Conservation (phyloP, 495 filamentous ascomycete genomes). For the Talaromyces proteolyticus region DNA sequence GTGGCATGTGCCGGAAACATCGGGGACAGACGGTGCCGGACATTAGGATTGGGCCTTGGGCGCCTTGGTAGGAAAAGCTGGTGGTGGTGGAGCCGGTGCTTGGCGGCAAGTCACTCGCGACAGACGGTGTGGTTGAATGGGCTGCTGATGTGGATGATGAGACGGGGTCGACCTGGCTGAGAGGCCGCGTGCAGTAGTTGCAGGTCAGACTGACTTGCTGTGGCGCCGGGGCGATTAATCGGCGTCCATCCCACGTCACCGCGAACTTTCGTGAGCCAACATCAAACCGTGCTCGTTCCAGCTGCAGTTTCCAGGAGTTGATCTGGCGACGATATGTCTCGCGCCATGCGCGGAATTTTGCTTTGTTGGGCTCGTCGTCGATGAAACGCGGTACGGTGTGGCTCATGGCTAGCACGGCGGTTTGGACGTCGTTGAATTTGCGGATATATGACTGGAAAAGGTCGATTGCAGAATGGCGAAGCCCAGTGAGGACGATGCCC, state of each 20-base stretch:
- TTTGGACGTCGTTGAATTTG: constrained; percentile 85
- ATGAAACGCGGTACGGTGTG: constrained; percentile 78
- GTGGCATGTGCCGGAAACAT: constrained; percentile 81
- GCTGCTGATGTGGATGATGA: neutral
- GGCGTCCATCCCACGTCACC: constrained; percentile 51
- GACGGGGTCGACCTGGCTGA: constrained; percentile 32
- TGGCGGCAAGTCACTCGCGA: constrained; percentile 7
- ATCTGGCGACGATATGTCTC: constrained; percentile 76
- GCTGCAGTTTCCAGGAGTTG: constrained; percentile 64
- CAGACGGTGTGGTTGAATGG: neutral
- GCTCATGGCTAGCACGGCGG: constrained; percentile 77
- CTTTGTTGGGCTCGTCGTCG: constrained; percentile 44
- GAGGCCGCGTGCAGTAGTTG: constrained; percentile 66
- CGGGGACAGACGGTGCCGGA: constrained; percentile 65
- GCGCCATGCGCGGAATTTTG: constrained; percentile 73
- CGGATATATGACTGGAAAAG: constrained; percentile 83
- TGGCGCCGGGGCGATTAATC: constrained; percentile 57
- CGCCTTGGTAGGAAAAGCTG: constrained; percentile 1
- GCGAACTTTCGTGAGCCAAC: constrained; percentile 57
- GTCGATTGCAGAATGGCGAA: constrained; percentile 69
- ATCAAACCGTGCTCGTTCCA: constrained; percentile 57
- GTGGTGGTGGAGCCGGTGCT: constrained; percentile 22
- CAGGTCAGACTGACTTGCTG: constrained; percentile 79
- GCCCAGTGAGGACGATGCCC: constrained; percentile 81
- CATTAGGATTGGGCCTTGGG: constrained; percentile 16